Conservation (phyloP, 768 basidiomycete species). For the Psilocybe cyanescens region DNA sequence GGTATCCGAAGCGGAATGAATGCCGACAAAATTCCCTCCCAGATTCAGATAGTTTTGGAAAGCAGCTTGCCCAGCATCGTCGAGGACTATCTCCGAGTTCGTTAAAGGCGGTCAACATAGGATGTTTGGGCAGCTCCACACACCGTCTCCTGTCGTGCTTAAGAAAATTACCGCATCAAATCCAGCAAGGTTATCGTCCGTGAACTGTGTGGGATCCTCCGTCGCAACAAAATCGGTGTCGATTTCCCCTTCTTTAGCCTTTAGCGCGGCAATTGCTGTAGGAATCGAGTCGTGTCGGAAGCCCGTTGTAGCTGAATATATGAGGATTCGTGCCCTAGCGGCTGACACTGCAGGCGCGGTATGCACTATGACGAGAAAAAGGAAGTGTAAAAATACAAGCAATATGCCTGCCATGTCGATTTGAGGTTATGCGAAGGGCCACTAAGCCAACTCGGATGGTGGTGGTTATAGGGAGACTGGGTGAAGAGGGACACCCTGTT, state of each 20-base stretch:
- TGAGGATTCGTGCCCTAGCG: slow-evolving; percentile 46
- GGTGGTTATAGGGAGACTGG: no score
- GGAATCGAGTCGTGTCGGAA: slow-evolving; percentile 82
- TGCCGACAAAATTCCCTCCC: slow-evolving; percentile 73
- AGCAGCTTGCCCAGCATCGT: slow-evolving; percentile 58
- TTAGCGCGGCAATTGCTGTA: slow-evolving; percentile 62
- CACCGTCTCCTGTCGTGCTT: slow-evolving; percentile 70
- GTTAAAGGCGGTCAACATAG: not conserved
- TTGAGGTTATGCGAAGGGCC: no score
- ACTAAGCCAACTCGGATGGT: no score
- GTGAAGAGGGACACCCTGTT: no score
- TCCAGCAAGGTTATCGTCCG: slow-evolving; percentile 48
- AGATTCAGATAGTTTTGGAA: slow-evolving; percentile 65
- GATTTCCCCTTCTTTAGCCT: slow-evolving; percentile 45
- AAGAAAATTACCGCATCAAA: slow-evolving; percentile 76
- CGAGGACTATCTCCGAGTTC: slow-evolving; percentile 49
- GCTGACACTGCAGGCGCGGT: not conserved
- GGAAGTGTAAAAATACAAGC: slow-evolving; percentile 8
- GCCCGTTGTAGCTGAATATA: slow-evolving; percentile 63
- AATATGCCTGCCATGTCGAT: not conserved
- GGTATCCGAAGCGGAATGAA: slow-evolving; percentile 69
- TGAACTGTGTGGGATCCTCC: slow-evolving; percentile 64
- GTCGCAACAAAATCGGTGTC: slow-evolving; percentile 64
- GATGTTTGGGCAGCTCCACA: slow-evolving; percentile 14
- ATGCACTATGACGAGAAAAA: not conserved